Base-by-base conservation (phyloP, 2,329 filamentous ascomycete genomes). In the Metarhizium rileyi region DNA sequence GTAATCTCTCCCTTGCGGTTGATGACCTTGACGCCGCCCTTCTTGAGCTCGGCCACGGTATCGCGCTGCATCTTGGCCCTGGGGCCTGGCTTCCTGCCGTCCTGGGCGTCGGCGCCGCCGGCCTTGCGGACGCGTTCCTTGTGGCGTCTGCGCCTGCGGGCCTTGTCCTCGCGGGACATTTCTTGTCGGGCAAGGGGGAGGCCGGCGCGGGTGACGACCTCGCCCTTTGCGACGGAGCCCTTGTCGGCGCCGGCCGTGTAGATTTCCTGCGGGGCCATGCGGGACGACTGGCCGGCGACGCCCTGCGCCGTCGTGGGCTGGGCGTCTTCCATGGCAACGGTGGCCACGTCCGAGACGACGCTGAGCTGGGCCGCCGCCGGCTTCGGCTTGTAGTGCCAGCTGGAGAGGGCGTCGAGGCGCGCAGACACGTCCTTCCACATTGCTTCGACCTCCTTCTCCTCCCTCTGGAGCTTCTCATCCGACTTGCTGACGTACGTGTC, bases 341-440 rank as follows among this genome's bases (percentile, higher is more conserved):
- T 89, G n/a, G 90, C 88, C 4, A 93, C 87, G 67, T 97, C 91
- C 25, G 88, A 79, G 30, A 96, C 85, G 49, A 96, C 86, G 41
- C 87, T 90, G 54, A 98, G 80, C 43, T 81, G 80, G n/a, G 88
- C 81, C 47, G 85, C 85, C 2, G 84, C 78, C 10, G 87, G 84
- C 71, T 90, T 94, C 48, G 93, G 93, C 67, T 88, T 90, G 78
- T 95, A 96, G 70, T 96, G 87, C 84, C 89, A 95, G 65, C 87
- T 95, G 67, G 84, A 90, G 55, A 98, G 81, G 25, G 87, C 81
- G 67, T 98, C 93, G 49, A 98, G 81, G 54, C 88, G 87, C 43
- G 78, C 79, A 61, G 79, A 83, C 48, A 96, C 76, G 33, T 87
- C 84, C 57, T 81, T 86, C 90, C 93, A 98, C 60, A 96, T 72